Conservation (phyloP, 2,329 filamentous ascomycete species). For the Ophiosphaerella herpotricha region DNA sequence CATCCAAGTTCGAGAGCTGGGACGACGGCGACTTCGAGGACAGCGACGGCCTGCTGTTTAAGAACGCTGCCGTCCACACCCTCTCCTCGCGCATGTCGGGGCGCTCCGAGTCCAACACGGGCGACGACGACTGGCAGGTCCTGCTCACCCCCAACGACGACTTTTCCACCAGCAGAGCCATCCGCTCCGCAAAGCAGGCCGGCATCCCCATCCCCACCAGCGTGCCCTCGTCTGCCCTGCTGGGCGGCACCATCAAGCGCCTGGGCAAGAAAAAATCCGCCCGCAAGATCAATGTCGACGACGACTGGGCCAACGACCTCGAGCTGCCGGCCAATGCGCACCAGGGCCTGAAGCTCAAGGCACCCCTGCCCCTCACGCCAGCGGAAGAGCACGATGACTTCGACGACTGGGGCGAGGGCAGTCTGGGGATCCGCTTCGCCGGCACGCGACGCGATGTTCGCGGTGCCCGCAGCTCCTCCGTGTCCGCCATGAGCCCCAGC, state of each 20-base stretch:
- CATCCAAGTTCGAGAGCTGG: slow-evolving; percentile 69
- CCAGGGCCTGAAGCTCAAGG: slow-evolving; percentile 49
- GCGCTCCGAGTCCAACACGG: slow-evolving; percentile 75
- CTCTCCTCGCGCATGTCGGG: slow-evolving; percentile 83
- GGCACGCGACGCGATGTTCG: slow-evolving; percentile 81
- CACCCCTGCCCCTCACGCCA: slow-evolving; percentile 50
- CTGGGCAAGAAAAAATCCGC: slow-evolving; percentile 64
- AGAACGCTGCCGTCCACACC: slow-evolving; percentile 73
- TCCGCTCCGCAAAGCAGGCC: slow-evolving; percentile 76
- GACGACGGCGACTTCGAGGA: slow-evolving; percentile 55
- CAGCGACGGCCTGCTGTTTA: slow-evolving; percentile 67
- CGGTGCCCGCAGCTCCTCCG: slow-evolving; percentile 82
- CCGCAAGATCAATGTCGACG: slow-evolving; percentile 52
- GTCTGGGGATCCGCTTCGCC: slow-evolving; percentile 85
- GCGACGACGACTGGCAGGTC: slow-evolving; percentile 87
- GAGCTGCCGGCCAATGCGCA: slow-evolving; percentile 47
- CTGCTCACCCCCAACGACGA: slow-evolving; percentile 85
- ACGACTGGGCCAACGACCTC: slow-evolving; percentile 58
- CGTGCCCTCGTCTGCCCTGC: slow-evolving; percentile 83
- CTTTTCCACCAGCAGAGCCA: slow-evolving; percentile 79
- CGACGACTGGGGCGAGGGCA: slow-evolving; percentile 91
- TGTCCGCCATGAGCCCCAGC: slow-evolving; percentile 89
- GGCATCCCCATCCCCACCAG: slow-evolving; percentile 90
- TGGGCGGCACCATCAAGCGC: slow-evolving; percentile 91
- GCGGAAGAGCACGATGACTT: slow-evolving; percentile 75